A percentile compares a stretch with the other conserved stretches of the same genome.
Conservation (phyloP, 306 rosid species). For the Dryas alaskensis region DNA sequence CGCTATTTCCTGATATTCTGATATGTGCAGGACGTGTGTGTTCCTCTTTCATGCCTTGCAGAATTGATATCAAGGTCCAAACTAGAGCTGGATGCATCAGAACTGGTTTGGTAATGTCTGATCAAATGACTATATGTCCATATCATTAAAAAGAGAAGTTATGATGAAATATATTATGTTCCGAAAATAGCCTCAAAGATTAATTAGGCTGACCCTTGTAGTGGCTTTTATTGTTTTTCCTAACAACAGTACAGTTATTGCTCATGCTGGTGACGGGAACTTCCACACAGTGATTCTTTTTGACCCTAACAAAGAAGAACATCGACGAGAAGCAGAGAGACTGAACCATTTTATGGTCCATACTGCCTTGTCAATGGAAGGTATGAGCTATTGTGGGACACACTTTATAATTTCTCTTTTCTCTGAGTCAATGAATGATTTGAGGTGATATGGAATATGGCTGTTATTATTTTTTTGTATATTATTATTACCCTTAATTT, state of each 20-base stretch:
- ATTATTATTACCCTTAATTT: neutral
- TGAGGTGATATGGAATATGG: neutral
- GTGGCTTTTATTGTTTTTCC: slow-evolving; percentile 24
- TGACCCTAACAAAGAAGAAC: slow-evolving; percentile 71
- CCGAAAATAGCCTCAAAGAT: neutral
- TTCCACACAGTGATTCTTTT: slow-evolving; percentile 80
- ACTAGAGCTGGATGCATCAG: slow-evolving; percentile 69
- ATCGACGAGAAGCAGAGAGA: slow-evolving; percentile 73
- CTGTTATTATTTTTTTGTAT: neutral
- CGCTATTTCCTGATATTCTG: slow-evolving; percentile 1
- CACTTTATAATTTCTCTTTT: neutral
- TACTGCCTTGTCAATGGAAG: slow-evolving; percentile 85
- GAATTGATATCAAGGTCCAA: slow-evolving; percentile 82
- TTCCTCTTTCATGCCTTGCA: slow-evolving; percentile 85
- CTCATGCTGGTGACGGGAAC: slow-evolving; percentile 98
- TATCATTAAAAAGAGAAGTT: neutral
- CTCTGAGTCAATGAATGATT: neutral
- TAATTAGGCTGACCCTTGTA: neutral
- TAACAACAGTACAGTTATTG: slow-evolving; percentile 69
- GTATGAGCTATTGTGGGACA: slow-evolving; percentile 27
- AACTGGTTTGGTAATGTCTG: slow-evolving; percentile 70
- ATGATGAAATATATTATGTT: neutral
- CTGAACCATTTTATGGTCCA: slow-evolving; percentile 83
- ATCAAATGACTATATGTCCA: slow-evolving; percentile 3
- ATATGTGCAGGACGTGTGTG: slow-evolving; percentile 81